Base-by-base conservation (phyloP, 495 filamentous ascomycete species). In the Penicillium diatomitis region DNA sequence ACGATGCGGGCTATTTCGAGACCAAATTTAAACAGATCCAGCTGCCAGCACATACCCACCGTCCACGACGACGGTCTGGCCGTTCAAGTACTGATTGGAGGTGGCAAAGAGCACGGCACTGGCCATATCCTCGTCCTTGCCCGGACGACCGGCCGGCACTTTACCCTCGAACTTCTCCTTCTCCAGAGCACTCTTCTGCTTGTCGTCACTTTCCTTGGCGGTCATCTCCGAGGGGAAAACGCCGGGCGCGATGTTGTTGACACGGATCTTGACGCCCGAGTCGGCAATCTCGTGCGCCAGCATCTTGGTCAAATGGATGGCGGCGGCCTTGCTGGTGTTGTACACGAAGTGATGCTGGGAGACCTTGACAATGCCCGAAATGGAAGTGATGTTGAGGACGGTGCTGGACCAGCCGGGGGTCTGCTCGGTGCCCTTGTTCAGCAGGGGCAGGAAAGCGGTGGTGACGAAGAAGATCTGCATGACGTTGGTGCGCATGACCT, bases 101-200 rank as follows among this genome's bases (percentile, higher is more conserved):
- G 69, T 77, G 7, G 77, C 61, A 52, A 81, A 84, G 12, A 89
- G 60, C 10, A 87, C 69, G 4, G 82, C 71, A 60, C 74, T 74
- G 0, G 80, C 85, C 84, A 89, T 90, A 57, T 89, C 86, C 33
- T 80, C 69, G 60, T 89, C 86, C 34, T 78, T 79, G 0, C 85
- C 85, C 0, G 84, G 82, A 6, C 86, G 62, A 2, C 62, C 55
- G 0, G 77, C 75, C 0, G 84, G 83, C 4, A 86, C 69, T 58
- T 77, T 78, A 20, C 66, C 60, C 53, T 72, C 65, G 47, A 78
- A 84, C 64, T 85, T 81, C 49, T 84, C 78, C 46, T 73, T 72
- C 0, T 76, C 69, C 4, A 90, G 57, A 4, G 68, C 59, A 54
- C 77, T 86, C 79, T 88, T 88, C 61, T 88, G 69, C 49, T 74